Evolutionary conservation across 106 monocot species (phyloP).

Genomic region (Posidonia australis): DNA sequence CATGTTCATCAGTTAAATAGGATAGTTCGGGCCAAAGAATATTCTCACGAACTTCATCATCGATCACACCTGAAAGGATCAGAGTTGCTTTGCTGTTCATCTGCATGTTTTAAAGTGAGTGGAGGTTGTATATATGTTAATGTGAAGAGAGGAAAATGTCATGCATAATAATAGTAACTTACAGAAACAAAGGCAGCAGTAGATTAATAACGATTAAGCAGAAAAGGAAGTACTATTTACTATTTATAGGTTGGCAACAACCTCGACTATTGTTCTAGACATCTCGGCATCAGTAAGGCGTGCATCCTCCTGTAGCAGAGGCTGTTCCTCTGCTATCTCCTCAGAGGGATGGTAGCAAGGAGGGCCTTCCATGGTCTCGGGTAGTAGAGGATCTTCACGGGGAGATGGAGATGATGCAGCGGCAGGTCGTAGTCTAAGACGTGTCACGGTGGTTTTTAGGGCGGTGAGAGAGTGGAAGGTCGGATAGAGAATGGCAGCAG

Average conservation of each 20-base stretch:
- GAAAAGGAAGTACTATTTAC: too few relatives aligned
- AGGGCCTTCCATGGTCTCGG: neutral
- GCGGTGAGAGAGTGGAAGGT: neutral
- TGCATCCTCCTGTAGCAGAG: neutral
- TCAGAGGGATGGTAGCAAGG: constrained; percentile 1
- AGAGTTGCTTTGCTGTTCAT: constrained; percentile 58
- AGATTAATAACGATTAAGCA: too few relatives aligned
- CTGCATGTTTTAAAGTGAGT: neutral
- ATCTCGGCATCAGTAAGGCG: neutral
- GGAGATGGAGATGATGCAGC: neutral
- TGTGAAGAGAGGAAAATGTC: too few relatives aligned
- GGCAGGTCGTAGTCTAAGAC: neutral
- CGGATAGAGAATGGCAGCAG: neutral
- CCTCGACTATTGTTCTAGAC: constrained; percentile 1
- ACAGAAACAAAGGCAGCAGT: neutral
- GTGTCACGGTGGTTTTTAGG: neutral
- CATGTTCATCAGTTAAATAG: constrained; percentile 82
- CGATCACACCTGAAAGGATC: constrained; percentile 49
- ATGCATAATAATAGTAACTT: too few relatives aligned
- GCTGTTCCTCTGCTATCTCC: neutral
- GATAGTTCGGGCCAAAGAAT: constrained; percentile 53
- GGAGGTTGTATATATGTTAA: neutral
- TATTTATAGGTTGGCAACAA: neutral
- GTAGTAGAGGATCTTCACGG: neutral
- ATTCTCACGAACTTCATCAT: constrained; percentile 48